A percentile compares a stretch with the other conserved stretches of the same genome.
Evolutionary conservation across 257 asterid species (phyloP).

Genomic region (Knoxia roxburghii): DNA sequence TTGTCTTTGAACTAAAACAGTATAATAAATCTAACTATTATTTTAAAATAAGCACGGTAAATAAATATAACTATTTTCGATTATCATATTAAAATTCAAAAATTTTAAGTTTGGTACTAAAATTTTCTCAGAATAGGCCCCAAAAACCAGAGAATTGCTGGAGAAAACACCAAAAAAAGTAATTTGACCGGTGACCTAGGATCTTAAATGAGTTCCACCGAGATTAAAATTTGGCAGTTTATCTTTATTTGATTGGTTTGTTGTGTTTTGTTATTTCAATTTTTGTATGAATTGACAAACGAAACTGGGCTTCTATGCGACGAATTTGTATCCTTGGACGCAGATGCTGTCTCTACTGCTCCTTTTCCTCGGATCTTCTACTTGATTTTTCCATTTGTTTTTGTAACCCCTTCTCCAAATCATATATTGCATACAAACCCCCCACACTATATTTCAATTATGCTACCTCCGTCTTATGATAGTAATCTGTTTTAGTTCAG

Average conservation of each 20-base stretch:
- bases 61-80: no score
- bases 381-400: not conserved
- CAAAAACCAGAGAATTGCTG: no score
- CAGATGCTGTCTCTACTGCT: not conserved
- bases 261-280: not conserved
- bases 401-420: not conserved
- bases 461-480: no score
- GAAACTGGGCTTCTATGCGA: constrained; percentile 1
- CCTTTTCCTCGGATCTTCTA: constrained; percentile 1
- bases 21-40: no score
- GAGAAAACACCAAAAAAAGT: no score
- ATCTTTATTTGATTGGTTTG: not conserved
- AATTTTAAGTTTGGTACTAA: no score
- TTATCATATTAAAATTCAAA: no score
- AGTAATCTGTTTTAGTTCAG: no score
- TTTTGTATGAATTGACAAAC: constrained; percentile 1
- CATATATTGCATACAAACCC: not conserved
- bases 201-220: not conserved
- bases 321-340: not conserved
- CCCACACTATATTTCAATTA: not conserved
- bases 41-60: no score
- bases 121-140: no score
- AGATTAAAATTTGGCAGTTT: not conserved
- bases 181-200: not conserved
- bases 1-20: no score